Conservation (phyloP, 1,284 basidiomycete genomes). For the Puccinia novopanici region DNA sequence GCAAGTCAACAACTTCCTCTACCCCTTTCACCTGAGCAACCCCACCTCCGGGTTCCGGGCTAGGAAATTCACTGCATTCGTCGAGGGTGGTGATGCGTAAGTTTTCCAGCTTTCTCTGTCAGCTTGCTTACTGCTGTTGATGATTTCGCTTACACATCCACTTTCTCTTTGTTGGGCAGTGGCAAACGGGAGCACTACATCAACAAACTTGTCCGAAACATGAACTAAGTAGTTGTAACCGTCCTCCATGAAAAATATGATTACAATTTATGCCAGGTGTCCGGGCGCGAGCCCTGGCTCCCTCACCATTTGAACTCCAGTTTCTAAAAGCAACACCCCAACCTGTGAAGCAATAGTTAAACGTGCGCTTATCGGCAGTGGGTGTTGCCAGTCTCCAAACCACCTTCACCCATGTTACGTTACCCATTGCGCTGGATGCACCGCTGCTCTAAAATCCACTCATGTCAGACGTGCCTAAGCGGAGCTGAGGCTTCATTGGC, state of each 20-base stretch:
- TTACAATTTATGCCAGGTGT: too few species aligned
- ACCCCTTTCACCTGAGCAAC: constrained; percentile 97
- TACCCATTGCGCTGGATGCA: too few species aligned
- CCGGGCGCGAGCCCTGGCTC: too few species aligned
- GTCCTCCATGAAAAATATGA: neutral
- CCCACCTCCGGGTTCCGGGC: constrained; percentile 96
- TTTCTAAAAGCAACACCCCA: too few species aligned
- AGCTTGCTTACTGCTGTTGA: neutral
- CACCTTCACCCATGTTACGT: too few species aligned
- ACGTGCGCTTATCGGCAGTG: too few species aligned
- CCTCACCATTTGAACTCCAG: too few species aligned
- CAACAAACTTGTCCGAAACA: constrained; percentile 94
- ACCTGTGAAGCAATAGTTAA: too few species aligned
- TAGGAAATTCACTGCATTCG: constrained; percentile 80
- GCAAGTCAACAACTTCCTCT: constrained; percentile 66
- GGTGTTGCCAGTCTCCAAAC: neutral
- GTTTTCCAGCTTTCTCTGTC: neutral
- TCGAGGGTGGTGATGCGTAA: constrained; percentile 58
- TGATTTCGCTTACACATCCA: neutral
- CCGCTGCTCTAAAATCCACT: too few species aligned
- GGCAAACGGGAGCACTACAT: constrained; percentile 95
- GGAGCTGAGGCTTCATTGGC: too few species aligned
- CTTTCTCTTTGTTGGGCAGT: constrained; percentile 52
- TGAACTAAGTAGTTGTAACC: constrained; percentile 70
- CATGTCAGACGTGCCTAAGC: too few species aligned